Conservation (phyloP, 306 rosid species). For the Rosa chinensis region DNA sequence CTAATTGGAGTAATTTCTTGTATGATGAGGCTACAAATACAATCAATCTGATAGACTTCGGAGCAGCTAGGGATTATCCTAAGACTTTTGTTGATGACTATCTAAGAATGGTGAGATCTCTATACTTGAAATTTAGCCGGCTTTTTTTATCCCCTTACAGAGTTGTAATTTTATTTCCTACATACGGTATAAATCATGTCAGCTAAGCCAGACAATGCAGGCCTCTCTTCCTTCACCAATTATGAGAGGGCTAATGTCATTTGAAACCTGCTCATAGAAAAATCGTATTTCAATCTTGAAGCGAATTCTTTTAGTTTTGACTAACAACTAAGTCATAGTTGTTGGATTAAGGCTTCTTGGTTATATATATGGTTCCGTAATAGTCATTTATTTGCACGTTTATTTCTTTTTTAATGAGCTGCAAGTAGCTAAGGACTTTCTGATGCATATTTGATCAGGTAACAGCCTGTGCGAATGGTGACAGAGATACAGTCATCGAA, state of each 20-base stretch:
- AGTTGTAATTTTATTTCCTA: neutral
- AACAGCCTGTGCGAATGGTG: constrained; percentile 76
- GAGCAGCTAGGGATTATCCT: constrained; percentile 89
- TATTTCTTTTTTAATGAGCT: neutral
- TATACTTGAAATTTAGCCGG: constrained; percentile 12
- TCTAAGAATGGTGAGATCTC: constrained; percentile 75
- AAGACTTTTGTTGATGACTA: constrained; percentile 83
- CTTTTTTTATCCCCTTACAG: constrained; percentile 3
- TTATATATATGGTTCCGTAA: neutral
- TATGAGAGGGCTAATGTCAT: neutral
- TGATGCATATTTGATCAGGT: constrained; percentile 49
- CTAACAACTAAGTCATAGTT: neutral
- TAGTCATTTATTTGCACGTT: neutral
- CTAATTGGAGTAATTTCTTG: constrained; percentile 97
- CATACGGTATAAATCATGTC: no score
- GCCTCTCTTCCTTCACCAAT: neutral
- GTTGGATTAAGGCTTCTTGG: neutral
- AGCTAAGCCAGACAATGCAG: neutral
- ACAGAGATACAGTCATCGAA: constrained; percentile 68
- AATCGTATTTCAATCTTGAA: neutral
- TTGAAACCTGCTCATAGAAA: neutral
- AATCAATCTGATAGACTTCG: constrained; percentile 88
- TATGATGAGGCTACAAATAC: constrained; percentile 61
- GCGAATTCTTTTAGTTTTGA: neutral
- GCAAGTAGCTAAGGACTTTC: constrained; percentile 17